Evolutionary conservation across 192 early-diverging fungal species (phyloP).

Genomic region (Backusella psychrophila): DNA sequence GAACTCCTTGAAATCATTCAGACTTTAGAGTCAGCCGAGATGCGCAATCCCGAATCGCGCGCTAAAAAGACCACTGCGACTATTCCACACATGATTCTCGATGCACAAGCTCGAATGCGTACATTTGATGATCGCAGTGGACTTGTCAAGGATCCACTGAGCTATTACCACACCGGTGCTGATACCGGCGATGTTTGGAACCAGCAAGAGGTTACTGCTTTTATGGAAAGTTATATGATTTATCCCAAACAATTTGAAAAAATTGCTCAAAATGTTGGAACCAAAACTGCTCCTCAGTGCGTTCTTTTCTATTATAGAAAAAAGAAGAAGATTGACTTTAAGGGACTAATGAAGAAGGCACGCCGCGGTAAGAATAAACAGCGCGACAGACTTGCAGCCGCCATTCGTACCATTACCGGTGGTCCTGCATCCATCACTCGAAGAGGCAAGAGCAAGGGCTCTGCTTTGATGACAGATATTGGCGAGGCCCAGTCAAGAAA

Average conservation of each 20-base stretch:
- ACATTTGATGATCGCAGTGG: conserved; percentile 62
- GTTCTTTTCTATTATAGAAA: conserved; percentile 79
- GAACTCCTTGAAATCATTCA: conserved; percentile 76
- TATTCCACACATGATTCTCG: conserved; percentile 73
- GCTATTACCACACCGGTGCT: conserved; percentile 58
- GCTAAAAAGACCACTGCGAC: conserved; percentile 68
- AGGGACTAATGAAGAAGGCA: conserved; percentile 54
- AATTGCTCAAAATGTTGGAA: conserved; percentile 60
- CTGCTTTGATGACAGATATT: conserved; percentile 50
- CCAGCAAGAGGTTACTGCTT: conserved; percentile 59
- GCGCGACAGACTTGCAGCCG: conserved; percentile 36
- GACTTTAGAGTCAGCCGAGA: conserved; percentile 65
- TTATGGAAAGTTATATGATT: conserved; percentile 62
- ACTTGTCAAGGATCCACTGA: conserved; percentile 52
- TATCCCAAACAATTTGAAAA: conserved; percentile 78
- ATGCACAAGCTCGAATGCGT: conserved; percentile 48
- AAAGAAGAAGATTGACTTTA: conserved; percentile 71
- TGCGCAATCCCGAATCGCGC: conserved; percentile 68
- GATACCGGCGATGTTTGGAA: conserved; percentile 65
- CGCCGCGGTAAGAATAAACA: conserved; percentile 51
- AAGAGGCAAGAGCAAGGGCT: conserved; percentile 37
- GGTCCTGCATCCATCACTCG: conserved; percentile 34
- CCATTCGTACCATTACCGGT: conserved; percentile 37
- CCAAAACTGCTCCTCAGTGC: conserved; percentile 68
- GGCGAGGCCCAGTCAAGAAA: conserved; percentile 48